phyloP scores from a whole-genome alignment of 108 stramenopile species.

The Stephanodiscus minutulus region DNA sequence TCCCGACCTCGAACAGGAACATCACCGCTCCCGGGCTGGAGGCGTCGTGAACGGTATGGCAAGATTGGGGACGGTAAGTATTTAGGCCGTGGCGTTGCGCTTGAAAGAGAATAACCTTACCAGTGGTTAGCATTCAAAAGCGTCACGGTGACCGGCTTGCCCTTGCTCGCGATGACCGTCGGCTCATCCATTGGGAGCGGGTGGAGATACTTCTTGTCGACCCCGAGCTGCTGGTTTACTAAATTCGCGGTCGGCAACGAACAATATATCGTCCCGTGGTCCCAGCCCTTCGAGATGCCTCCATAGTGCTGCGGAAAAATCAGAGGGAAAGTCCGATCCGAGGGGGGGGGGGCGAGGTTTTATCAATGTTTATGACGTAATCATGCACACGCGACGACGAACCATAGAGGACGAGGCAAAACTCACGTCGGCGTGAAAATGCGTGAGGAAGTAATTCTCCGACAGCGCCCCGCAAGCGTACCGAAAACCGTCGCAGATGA shows the following conservation, averaged over 20 bases:
- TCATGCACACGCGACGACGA: too few species aligned
- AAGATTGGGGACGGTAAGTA: too few species aligned
- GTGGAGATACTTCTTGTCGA: constrained; percentile 58
- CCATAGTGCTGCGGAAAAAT: constrained; percentile 56
- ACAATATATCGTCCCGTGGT: constrained; percentile 71
- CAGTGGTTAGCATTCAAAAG: constrained; percentile 77
- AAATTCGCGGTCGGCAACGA: constrained; percentile 42
- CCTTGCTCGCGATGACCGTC: constrained; percentile 54
- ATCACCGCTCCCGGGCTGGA: constrained; percentile 90
- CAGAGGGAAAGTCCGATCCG: background rate
- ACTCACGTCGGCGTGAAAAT: constrained; percentile 58
- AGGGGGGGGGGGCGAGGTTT: too few species aligned
- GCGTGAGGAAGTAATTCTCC: constrained; percentile 84
- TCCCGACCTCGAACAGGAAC: constrained; percentile 85
- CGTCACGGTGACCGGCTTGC: constrained; percentile 60
- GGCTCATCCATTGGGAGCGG: constrained; percentile 72
- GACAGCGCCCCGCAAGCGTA: constrained; percentile 49
- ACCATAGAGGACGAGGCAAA: too few species aligned
- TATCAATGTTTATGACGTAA: too few species aligned
- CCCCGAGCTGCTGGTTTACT: constrained; percentile 50
- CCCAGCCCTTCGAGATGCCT: constrained; percentile 66
- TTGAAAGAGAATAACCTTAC: too few species aligned
- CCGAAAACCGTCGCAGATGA: constrained; percentile 62
- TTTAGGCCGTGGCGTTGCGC: too few species aligned
- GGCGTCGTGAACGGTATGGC: too few species aligned